Conservation (phyloP, 2,329 filamentous ascomycete genomes). For the Malbranchea zuffiana region DNA sequence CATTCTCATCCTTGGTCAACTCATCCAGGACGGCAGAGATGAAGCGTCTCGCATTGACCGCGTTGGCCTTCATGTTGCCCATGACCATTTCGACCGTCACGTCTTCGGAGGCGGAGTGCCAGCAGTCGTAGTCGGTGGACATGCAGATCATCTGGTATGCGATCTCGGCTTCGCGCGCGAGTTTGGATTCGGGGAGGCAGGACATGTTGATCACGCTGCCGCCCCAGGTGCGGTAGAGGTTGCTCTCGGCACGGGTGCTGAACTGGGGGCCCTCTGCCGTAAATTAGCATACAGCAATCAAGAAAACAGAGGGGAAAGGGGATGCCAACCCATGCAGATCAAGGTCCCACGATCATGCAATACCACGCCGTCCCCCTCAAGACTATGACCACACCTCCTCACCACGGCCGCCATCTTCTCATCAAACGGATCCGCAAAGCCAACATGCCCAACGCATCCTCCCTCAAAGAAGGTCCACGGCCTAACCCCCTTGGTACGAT, state of each 20-base stretch:
- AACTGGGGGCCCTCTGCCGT: conserved; percentile 85
- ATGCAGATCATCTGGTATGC: conserved; percentile 98
- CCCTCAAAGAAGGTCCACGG: conserved; percentile 83
- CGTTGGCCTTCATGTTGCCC: conserved; percentile 89
- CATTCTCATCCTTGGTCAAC: conserved; percentile 65
- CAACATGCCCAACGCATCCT: conserved; percentile 85
- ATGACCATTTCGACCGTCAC: conserved; percentile 97
- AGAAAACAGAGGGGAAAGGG: not conserved
- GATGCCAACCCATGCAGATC: conserved; percentile 71
- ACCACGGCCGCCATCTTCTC: conserved; percentile 64
- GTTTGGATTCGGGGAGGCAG: conserved; percentile 84
- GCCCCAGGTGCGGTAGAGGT: conserved; percentile 90
- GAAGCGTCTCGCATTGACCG: conserved; percentile 73
- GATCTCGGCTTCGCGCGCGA: conserved; percentile 91
- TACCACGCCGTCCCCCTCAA: conserved; percentile 73
- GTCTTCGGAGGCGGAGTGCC: conserved; percentile 60
- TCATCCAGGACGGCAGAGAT: conserved; percentile 74
- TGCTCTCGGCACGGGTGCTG: conserved; percentile 86
- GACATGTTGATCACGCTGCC: conserved; percentile 98
- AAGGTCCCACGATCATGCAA: conserved; percentile 77
- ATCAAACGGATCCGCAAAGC: conserved; percentile 94
- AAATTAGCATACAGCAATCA: conserved; percentile 2
- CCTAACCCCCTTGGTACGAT: conserved; percentile 88
- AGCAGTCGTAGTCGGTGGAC: conserved; percentile 99
- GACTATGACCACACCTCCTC: conserved; percentile 59